A percentile compares a stretch with the other conserved stretches of the same genome.
Evolutionary conservation across 257 asterid species (phyloP).

Genomic region (Avicennia marina): DNA sequence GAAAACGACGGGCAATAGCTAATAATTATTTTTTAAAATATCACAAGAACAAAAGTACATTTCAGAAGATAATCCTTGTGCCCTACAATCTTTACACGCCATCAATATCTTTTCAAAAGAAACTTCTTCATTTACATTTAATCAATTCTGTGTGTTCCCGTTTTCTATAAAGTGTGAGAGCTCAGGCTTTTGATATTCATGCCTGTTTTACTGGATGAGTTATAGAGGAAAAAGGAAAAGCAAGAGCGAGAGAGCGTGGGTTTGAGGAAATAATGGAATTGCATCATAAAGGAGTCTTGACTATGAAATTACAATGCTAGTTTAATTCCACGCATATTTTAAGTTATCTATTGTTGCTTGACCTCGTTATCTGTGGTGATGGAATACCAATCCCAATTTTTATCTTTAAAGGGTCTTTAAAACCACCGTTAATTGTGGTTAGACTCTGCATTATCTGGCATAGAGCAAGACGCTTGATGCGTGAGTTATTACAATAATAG

Average conservation of each 20-base stretch:
- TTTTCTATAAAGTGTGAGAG: slow-evolving; percentile 29
- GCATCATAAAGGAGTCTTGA: neutral
- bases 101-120: slow-evolving; percentile 24
- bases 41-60: slow-evolving; percentile 25
- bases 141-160: slow-evolving; percentile 18
- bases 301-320: neutral
- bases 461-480: no score
- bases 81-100: slow-evolving; percentile 34
- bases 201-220: neutral
- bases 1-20: slow-evolving; percentile 49
- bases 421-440: no score
- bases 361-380: no score
- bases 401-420: no score
- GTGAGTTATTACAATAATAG: neutral
- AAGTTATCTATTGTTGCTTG: no score
- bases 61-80: slow-evolving; percentile 29
- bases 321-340: no score
- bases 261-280: no score
- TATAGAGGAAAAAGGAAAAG: no score
- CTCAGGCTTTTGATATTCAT: slow-evolving; percentile 13
- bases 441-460: no score
- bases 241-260: neutral
- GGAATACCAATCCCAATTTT: no score
- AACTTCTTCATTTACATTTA: slow-evolving; percentile 29
- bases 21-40: slow-evolving; percentile 30